Evolutionary conservation across 352 stramenopile genomes (phyloP), one percentile per base, ranked within the genome.

Genomic region (Phytophthora cactorum): DNA sequence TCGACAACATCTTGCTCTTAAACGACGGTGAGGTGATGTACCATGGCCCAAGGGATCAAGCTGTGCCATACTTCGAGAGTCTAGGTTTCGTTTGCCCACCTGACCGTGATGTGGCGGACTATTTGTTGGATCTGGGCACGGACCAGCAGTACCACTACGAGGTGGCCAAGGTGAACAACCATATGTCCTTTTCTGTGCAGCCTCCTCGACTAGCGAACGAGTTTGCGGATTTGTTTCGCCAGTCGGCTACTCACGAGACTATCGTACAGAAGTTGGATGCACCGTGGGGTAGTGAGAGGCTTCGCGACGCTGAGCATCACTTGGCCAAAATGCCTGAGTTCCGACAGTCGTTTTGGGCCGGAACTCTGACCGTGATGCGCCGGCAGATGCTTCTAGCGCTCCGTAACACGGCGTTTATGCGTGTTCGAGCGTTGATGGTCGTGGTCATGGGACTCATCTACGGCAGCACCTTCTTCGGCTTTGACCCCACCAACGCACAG

Each of bases 1-100:
- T 96, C 65, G 88, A 97, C 69, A 74, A 80, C 38, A 44, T 96
- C 10, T 75, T 96, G 51, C 62, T 97, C 5, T 63, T 97, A 27
- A 77, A 88, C 51, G 63, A 70, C 29, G 81, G 81, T 17, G 78
- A 79, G 15, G 54, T 73, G 47, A 79, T 71, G n/a, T 71, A 79
- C 9, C 69, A 97, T 65, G 90, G 91, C 36, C 79, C 89, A 9
- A 62, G 66, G 2, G 66, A 78, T n/a, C 58, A 72, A 4, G 59
- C 46, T 17, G 52, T 72, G 66, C 55, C 68, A 15, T 90, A 75
- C 71, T 84, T 79, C 50, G 79, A 81, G 31, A 75, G 78, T 34
- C 22, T 66, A 22, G 59, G 49, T 10, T 66, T 66, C 31, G 34
- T 34, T 50, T 72, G 75, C 14, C 62, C 59, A 36, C 74, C 78